phyloP scores from a whole-genome alignment of 805 yeast species.

The Yamadazyma philogaea region DNA sequence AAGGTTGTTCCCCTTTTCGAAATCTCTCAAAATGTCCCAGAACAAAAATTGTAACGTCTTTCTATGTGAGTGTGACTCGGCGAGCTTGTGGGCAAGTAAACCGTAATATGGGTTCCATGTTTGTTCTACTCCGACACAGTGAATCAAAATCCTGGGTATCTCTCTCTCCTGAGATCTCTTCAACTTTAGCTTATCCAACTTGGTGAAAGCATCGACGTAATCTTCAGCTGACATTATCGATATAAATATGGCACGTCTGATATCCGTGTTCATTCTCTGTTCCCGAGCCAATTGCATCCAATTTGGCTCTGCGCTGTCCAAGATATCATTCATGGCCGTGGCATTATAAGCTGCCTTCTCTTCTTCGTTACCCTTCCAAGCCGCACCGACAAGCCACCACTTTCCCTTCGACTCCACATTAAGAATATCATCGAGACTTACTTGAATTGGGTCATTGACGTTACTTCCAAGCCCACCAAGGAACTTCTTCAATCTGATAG shows the following conservation, averaged over 20 bases:
- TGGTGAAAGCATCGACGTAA: constrained; percentile 79
- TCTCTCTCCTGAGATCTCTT: constrained; percentile 82
- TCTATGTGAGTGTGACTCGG: constrained; percentile 69
- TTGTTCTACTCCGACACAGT: constrained; percentile 81
- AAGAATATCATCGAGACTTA: constrained; percentile 75
- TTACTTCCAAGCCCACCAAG: constrained; percentile 50
- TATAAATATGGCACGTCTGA: constrained; percentile 89
- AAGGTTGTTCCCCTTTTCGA: constrained; percentile 49
- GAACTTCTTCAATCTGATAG: constrained; percentile 60
- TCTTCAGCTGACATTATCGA: constrained; percentile 95
- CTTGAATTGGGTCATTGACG: constrained; percentile 76
- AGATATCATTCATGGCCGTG: constrained; percentile 52
- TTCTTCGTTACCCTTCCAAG: constrained; percentile 75
- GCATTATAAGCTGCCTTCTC: constrained; percentile 28
- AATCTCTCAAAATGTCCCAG: constrained; percentile 79
- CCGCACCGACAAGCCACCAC: constrained; percentile 99
- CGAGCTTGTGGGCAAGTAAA: constrained; percentile 68
- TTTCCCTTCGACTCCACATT: constrained; percentile 79
- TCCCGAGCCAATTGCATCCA: constrained; percentile 83
- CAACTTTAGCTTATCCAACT: constrained; percentile 73
- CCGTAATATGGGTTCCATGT: constrained; percentile 90
- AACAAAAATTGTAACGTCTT: constrained; percentile 85
- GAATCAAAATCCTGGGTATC: constrained; percentile 78
- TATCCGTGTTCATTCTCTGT: constrained; percentile 93
- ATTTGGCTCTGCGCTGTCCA: constrained; percentile 73